Conservation (phyloP, 2,329 filamentous ascomycete genomes). For the Xylaria sp. region DNA sequence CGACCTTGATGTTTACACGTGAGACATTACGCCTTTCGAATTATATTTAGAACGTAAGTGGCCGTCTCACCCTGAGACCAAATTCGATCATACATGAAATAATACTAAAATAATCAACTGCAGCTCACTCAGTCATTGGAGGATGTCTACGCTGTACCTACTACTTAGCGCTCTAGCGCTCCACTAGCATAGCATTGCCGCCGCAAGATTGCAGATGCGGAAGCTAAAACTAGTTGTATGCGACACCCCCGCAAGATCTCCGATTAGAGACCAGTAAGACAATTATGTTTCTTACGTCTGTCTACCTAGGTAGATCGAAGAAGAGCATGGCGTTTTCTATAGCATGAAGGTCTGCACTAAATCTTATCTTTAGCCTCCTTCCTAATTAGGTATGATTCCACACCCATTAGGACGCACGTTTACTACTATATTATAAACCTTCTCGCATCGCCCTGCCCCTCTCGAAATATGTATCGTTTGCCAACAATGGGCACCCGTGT, state of each 20-base stretch:
- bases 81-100: neutral
- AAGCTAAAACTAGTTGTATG: constrained; percentile 1
- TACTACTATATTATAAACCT: neutral
- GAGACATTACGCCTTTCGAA: neutral
- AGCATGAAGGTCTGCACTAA: neutral
- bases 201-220: neutral
- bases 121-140: neutral
- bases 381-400: constrained; percentile 21
- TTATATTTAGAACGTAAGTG: neutral
- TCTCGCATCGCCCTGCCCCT: neutral
- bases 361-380: constrained; percentile 27
- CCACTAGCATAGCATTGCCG: neutral
- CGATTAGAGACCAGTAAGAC: neutral
- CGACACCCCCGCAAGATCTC: neutral
- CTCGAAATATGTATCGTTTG: too few species aligned
- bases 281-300: too few species aligned
- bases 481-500: neutral
- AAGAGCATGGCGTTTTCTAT: neutral
- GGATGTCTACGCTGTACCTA: neutral
- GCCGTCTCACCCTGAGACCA: neutral
- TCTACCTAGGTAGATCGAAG: too few species aligned
- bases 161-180: neutral
- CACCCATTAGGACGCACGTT: neutral
- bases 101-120: neutral
- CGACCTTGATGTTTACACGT: neutral